phyloP scores from a whole-genome alignment of 305 asterid genomes.

The Plantago rigida region DNA sequence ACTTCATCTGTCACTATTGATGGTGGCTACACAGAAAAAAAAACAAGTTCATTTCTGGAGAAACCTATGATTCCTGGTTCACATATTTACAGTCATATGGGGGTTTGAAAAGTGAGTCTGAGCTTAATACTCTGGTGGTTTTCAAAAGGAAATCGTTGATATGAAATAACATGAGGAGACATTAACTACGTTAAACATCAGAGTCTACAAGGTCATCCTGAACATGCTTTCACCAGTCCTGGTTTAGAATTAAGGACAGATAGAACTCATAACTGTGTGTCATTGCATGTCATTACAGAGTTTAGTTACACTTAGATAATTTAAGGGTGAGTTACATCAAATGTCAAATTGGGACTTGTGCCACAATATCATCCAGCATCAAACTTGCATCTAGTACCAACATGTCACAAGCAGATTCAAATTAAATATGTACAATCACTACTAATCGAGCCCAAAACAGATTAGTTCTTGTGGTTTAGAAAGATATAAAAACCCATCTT shows the following conservation, averaged over 20 bases:
- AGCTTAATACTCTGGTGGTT: slow-evolving; percentile 5
- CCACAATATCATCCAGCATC: no score
- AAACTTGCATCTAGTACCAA: no score
- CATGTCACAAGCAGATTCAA: no score
- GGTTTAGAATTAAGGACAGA: background rate
- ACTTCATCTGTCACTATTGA: slow-evolving; percentile 92
- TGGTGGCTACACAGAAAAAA: slow-evolving; percentile 61
- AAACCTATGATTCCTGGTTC: slow-evolving; percentile 21
- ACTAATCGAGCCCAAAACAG: no score
- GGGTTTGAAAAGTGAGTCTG: slow-evolving; percentile 18
- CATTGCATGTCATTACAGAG: no score
- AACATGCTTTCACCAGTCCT: slow-evolving; percentile 6
- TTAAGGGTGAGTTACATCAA: no score
- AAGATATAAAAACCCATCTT: no score
- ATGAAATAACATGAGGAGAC: slow-evolving; percentile 3
- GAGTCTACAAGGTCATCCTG: slow-evolving; percentile 6
- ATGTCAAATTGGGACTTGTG: no score
- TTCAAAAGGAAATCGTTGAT: background rate
- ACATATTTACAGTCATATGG: slow-evolving; percentile 19
- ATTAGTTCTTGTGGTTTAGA: no score
- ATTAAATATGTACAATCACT: no score
- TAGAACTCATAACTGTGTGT: no score
- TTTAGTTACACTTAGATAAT: no score
- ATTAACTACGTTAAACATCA: background rate
- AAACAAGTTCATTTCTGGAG: slow-evolving; percentile 29